phyloP scores from a whole-genome alignment of 148 eudicot species.

The Fagopyrum tataricum region DNA sequence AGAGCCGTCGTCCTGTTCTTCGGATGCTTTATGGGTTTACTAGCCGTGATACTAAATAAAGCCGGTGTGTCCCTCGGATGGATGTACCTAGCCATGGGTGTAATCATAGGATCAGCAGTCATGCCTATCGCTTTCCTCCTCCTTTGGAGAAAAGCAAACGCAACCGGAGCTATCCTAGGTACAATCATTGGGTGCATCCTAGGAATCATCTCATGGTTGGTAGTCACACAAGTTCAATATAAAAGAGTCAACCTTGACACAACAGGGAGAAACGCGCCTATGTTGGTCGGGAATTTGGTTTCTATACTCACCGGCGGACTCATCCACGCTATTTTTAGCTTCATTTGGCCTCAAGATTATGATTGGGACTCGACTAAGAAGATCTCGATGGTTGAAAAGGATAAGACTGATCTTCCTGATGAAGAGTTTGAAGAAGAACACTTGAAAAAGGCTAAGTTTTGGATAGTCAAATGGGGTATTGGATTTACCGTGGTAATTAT shows the following conservation, averaged over 20 bases:
- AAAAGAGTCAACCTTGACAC: constrained; percentile 78
- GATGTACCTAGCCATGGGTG: constrained; percentile 98
- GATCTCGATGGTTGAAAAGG: constrained; percentile 82
- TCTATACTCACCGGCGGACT: constrained; percentile 80
- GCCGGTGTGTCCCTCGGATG: constrained; percentile 86
- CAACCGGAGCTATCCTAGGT: constrained; percentile 70
- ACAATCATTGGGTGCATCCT: constrained; percentile 54
- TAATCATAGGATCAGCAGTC: constrained; percentile 84
- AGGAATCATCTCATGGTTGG: constrained; percentile 63
- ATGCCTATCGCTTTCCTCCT: constrained; percentile 89
- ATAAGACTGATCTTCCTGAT: constrained; percentile 44
- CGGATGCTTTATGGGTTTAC: constrained; percentile 87
- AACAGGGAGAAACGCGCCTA: constrained; percentile 81
- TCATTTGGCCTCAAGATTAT: constrained; percentile 70
- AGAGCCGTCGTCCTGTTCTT: constrained; percentile 55
- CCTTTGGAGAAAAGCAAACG: constrained; percentile 85
- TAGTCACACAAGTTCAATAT: constrained; percentile 57
- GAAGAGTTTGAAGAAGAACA: constrained; percentile 78
- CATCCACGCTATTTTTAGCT: constrained; percentile 64
- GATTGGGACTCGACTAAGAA: constrained; percentile 80
- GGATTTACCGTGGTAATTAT: constrained; percentile 70
- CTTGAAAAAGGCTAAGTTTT: constrained; percentile 54
- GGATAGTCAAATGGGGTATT: constrained; percentile 96
- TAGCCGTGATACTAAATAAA: constrained; percentile 81
- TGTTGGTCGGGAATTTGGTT: constrained; percentile 86